phyloP scores from a whole-genome alignment of 2,329 filamentous ascomycete species.

The Trichothecium roseum region DNA sequence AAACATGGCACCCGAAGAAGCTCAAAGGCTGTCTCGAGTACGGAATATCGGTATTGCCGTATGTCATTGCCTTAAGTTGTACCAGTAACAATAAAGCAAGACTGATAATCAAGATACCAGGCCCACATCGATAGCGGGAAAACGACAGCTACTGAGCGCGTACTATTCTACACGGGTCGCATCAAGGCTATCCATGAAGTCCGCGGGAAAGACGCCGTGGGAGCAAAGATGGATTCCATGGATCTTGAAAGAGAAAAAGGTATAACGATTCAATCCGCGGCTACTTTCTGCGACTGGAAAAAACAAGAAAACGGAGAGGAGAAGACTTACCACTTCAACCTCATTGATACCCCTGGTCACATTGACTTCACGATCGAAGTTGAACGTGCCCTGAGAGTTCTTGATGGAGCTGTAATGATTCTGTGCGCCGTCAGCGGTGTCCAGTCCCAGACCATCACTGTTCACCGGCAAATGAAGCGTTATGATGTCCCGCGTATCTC shows the following conservation, averaged over 20 bases:
- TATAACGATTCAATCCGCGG: conserved; percentile 97
- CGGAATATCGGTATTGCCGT: conserved; percentile 97
- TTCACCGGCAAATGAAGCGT: conserved; percentile 96
- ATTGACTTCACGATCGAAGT: conserved; percentile 99
- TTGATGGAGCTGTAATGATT: conserved; percentile 98
- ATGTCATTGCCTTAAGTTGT: conserved; percentile 16
- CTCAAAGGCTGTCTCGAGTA: conserved; percentile 65
- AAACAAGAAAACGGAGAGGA: conserved; percentile 78
- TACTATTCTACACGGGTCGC: conserved; percentile 95
- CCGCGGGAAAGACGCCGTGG: conserved; percentile 84
- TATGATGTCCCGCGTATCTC: conserved; percentile 94
- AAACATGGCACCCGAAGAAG: conserved; percentile 73
- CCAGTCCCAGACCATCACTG: conserved; percentile 95
- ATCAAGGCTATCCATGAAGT: conserved; percentile 98
- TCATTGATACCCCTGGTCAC: conserved; percentile 97
- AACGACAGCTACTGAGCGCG: conserved; percentile 90
- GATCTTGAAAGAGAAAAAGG: conserved; percentile 96
- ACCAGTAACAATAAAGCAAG: neutral
- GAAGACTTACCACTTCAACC: conserved; percentile 90
- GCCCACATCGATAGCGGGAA: conserved; percentile 99
- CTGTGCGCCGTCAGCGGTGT: conserved; percentile 95
- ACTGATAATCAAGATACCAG: conserved; percentile 25
- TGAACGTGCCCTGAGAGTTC: conserved; percentile 83
- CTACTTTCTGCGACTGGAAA: conserved; percentile 94
- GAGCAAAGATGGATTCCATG: conserved; percentile 99